These are phyloP conservation scores for Rhizopogon sp. DNA, from an alignment of 768 basidiomycete species.

Conservation along the genomic window DNA sequence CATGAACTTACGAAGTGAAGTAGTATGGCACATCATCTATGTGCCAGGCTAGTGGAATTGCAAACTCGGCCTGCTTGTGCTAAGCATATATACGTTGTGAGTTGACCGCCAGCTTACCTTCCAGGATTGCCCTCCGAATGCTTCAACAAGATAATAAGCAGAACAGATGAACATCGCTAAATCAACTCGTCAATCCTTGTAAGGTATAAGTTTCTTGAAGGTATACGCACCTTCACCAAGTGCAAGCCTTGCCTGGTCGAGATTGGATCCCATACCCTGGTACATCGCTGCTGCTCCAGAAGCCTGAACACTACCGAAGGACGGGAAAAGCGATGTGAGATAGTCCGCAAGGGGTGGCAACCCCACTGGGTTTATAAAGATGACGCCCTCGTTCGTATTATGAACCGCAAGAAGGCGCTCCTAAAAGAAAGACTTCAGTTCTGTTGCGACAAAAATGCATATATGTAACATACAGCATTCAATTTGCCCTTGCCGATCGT, in stretches of 20 bases:
- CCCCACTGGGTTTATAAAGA: slow-evolving; percentile 29
- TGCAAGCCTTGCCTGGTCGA: slow-evolving; percentile 29
- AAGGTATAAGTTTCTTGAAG: background rate
- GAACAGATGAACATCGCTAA: slow-evolving; percentile 24
- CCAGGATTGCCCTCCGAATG: slow-evolving; percentile 17
- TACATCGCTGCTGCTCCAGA: slow-evolving; percentile 23
- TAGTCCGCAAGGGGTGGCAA: slow-evolving; percentile 19
- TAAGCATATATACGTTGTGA: too few species aligned
- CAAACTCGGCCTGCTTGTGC: slow-evolving; percentile 18
- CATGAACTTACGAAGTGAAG: slow-evolving; percentile 33
- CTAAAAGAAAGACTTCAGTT: slow-evolving; percentile 10
- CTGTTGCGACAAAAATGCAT: background rate
- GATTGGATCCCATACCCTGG: slow-evolving; percentile 22
- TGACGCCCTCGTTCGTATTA: slow-evolving; percentile 30
- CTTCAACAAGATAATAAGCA: slow-evolving; percentile 10
- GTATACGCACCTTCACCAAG: slow-evolving; percentile 34
- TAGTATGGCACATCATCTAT: slow-evolving; percentile 37
- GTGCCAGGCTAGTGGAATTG: slow-evolving; percentile 37
- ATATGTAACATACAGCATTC: slow-evolving; percentile 25
- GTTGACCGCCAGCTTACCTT: slow-evolving; percentile 16
- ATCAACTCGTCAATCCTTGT: background rate
- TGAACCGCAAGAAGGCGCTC: slow-evolving; percentile 30
- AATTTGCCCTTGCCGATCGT: slow-evolving; percentile 20
- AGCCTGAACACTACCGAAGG: slow-evolving; percentile 22
- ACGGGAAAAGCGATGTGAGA: slow-evolving; percentile 35